Evolutionary conservation across 805 yeast species (phyloP).

Genomic region (Lachancea quebecensis): DNA sequence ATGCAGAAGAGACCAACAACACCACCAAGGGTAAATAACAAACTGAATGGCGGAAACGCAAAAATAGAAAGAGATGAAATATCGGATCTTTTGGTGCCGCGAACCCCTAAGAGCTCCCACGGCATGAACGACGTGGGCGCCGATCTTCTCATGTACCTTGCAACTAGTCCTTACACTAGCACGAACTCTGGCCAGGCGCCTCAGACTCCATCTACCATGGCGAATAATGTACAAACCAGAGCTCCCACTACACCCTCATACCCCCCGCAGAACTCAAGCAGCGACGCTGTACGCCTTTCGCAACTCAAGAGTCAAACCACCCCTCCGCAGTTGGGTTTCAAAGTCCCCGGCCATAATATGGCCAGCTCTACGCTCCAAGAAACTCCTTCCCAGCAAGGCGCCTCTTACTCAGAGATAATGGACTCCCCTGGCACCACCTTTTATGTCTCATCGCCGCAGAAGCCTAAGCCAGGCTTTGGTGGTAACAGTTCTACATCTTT

Average conservation of each 20-base stretch:
- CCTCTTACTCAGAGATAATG: constrained; percentile 17
- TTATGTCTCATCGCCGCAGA: constrained; percentile 8
- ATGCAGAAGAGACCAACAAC: constrained; percentile 8
- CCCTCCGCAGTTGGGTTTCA: constrained; percentile 27
- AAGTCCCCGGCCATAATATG: constrained; percentile 16
- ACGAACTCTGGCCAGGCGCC: constrained; percentile 5
- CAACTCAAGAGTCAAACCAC: constrained; percentile 22
- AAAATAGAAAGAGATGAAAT: neutral
- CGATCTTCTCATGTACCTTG: constrained; percentile 32
- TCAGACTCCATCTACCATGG: constrained; percentile 3
- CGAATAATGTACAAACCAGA: neutral
- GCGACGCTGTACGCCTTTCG: constrained; percentile 20
- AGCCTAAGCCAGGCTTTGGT: constrained; percentile 3
- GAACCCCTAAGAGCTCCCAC: constrained; percentile 10
- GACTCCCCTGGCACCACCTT: constrained; percentile 22
- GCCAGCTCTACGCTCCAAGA: constrained; percentile 1
- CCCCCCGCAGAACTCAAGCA: constrained; percentile 1
- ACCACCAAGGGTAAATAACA: constrained; percentile 7
- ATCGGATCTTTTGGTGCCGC: constrained; percentile 14
- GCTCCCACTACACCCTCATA: constrained; percentile 26
- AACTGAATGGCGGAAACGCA: constrained; percentile 1
- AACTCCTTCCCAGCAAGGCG: constrained; percentile 2
- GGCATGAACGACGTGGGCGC: constrained; percentile 28
- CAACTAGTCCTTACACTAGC: constrained; percentile 30
- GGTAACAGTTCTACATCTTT: constrained; percentile 2